phyloP scores from a whole-genome alignment of 2,329 filamentous ascomycete species.

The Periconia digitata region DNA sequence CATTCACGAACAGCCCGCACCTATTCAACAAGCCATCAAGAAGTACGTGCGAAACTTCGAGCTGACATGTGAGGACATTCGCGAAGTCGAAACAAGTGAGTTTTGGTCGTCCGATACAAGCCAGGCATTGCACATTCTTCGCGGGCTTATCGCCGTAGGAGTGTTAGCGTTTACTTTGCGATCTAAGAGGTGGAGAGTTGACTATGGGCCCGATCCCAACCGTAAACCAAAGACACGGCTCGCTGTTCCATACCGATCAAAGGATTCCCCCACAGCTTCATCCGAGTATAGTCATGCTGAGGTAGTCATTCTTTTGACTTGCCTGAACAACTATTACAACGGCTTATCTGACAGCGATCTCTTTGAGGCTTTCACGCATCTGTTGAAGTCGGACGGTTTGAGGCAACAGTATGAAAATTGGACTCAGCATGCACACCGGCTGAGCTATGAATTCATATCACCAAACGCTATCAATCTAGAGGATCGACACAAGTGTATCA shows the following conservation, averaged over 20 bases:
- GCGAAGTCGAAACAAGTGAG: neutral
- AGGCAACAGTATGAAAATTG: conserved; percentile 55
- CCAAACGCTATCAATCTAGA: conserved; percentile 34
- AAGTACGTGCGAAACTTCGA: conserved; percentile 48
- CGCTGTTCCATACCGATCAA: conserved; percentile 65
- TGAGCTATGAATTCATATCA: neutral
- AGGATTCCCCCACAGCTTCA: conserved; percentile 63
- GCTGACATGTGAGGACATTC: conserved; percentile 32
- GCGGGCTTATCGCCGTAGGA: conserved; percentile 59
- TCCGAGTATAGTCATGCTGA: conserved; percentile 71
- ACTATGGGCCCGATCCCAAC: conserved; percentile 59
- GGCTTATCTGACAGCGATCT: conserved; percentile 58
- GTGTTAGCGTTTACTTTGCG: conserved; percentile 57
- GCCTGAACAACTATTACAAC: conserved; percentile 67
- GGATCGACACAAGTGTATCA: conserved; percentile 53
- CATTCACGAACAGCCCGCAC: conserved; percentile 24
- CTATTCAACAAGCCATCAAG: conserved; percentile 32
- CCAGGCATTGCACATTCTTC: conserved; percentile 50
- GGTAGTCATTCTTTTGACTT: conserved; percentile 66
- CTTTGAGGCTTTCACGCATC: conserved; percentile 47
- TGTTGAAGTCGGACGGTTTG: conserved; percentile 57
- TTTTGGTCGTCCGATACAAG: conserved; percentile 42
- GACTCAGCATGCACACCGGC: conserved; percentile 27
- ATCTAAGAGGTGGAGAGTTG: conserved; percentile 65
- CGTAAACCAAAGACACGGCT: conserved; percentile 55